phyloP scores from a whole-genome alignment of 176 grass and related monocot species.

The Carex pumila region DNA sequence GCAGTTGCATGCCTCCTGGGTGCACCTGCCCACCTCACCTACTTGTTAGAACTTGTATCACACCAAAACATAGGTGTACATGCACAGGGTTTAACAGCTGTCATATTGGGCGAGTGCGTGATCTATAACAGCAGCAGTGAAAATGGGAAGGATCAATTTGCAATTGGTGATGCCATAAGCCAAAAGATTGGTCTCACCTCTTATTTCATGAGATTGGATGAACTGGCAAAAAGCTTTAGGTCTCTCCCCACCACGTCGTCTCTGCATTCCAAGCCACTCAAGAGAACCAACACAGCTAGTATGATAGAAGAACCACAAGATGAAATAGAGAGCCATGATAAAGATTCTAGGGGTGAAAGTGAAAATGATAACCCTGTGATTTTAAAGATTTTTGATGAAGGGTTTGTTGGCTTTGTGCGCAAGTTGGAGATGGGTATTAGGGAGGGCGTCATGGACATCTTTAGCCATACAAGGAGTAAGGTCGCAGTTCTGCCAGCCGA shows the following conservation, averaged over 20 bases:
- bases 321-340: slow-evolving; percentile 35
- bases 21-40: slow-evolving; percentile 65
- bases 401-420: slow-evolving; percentile 51
- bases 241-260: slow-evolving; percentile 26
- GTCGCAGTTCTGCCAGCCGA: slow-evolving; percentile 67
- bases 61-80: slow-evolving; percentile 47
- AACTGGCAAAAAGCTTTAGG: slow-evolving; percentile 53
- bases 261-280: slow-evolving; percentile 53
- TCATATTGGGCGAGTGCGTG: slow-evolving; percentile 78
- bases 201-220: slow-evolving; percentile 84
- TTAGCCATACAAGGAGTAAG: slow-evolving; percentile 71
- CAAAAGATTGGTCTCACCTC: slow-evolving; percentile 74
- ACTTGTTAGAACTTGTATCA: slow-evolving; percentile 75
- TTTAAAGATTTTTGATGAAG: slow-evolving; percentile 66
- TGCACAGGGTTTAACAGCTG: slow-evolving; percentile 77
- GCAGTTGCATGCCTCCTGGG: slow-evolving; percentile 75
- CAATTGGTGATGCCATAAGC: slow-evolving; percentile 81
- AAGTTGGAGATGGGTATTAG: slow-evolving; percentile 87
- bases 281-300: slow-evolving; percentile 72
- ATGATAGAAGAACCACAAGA: slow-evolving; percentile 70
- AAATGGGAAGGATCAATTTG: slow-evolving; percentile 69
- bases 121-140: slow-evolving; percentile 67
- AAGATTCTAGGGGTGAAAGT: slow-evolving; percentile 10
- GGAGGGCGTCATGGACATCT: slow-evolving; percentile 70
- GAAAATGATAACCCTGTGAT: slow-evolving; percentile 52